Percentiles rank a stretch among this genome's conserved stretches.
Conservation (phyloP, 129 eudicot genomes). For the Heracleum sosnowskyi region DNA sequence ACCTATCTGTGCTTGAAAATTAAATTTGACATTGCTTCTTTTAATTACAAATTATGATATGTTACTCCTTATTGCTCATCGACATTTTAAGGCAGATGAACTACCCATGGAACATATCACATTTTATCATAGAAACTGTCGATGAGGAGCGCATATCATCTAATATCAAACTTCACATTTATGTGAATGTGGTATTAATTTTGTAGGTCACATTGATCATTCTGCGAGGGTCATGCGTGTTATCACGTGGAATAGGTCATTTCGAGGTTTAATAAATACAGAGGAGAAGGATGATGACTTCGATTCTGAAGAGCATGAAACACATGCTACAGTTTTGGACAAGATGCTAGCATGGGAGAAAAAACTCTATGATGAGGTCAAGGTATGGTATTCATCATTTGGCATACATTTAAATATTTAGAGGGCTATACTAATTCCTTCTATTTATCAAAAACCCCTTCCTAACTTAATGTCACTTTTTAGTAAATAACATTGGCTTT, state of each 20-base stretch:
- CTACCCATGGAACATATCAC: not conserved
- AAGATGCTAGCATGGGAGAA: constrained; percentile 99
- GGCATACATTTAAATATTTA: not conserved
- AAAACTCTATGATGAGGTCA: constrained; percentile 94
- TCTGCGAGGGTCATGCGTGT: constrained; percentile 96
- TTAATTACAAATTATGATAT: not conserved
- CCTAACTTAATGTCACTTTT: no score
- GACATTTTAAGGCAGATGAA: not conserved
- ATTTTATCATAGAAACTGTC: not conserved
- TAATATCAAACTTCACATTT: not conserved
- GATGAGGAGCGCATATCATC: not conserved
- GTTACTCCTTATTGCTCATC: not conserved
- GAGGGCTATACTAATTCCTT: not conserved
- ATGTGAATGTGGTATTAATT: constrained; percentile 11
- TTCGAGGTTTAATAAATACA: constrained; percentile 60
- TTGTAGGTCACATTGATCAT: constrained; percentile 83
- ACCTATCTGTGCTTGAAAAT: not conserved
- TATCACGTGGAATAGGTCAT: constrained; percentile 94
- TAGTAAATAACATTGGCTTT: not conserved
- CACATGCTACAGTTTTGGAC: constrained; percentile 94
- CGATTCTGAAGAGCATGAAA: constrained; percentile 94
- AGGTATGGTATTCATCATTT: constrained; percentile 37
- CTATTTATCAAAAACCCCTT: not conserved
- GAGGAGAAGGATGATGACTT: constrained; percentile 73
- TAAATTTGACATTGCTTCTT: not conserved